phyloP scores from a whole-genome alignment of 352 stramenopile species.

The Pythium insidiosum region DNA sequence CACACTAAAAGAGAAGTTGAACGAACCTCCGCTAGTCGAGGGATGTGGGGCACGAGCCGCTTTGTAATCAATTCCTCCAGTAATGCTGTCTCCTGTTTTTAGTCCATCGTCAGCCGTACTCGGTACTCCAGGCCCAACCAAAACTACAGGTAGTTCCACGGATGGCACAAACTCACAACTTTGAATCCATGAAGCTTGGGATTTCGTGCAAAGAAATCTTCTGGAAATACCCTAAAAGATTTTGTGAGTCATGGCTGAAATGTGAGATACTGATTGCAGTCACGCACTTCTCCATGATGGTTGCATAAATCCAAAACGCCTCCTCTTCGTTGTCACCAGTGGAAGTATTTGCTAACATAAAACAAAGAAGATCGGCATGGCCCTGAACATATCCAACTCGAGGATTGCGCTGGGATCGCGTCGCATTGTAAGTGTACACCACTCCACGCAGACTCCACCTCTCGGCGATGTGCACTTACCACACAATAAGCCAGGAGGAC shows the following conservation, averaged over 20 bases:
- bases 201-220: conserved; percentile 59
- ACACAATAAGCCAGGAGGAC: conserved; percentile 55
- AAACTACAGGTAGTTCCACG: too few species aligned
- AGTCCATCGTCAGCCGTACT: too few species aligned
- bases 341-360: conserved; percentile 45
- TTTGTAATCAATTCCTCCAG: conserved; percentile 36
- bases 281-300: conserved; percentile 46
- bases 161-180: conserved; percentile 49
- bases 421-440: too few species aligned
- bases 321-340: conserved; percentile 34
- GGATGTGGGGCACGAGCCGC: conserved; percentile 42
- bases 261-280: too few species aligned
- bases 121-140: too few species aligned
- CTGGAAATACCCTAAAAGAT: conserved; percentile 50
- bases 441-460: too few species aligned
- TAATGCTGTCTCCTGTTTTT: too few species aligned
- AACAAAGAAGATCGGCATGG: conserved; percentile 65
- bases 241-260: too few species aligned
- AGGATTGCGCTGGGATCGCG: conserved; percentile 51
- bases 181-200: conserved; percentile 73
- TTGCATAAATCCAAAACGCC: conserved; percentile 68
- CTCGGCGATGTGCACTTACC: conserved; percentile 20
- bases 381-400: conserved; percentile 73
- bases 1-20: not conserved
- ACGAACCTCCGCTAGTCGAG: conserved; percentile 39